Base-by-base conservation (phyloP, 1,284 basidiomycete species). In the Peniophora sp. region DNA sequence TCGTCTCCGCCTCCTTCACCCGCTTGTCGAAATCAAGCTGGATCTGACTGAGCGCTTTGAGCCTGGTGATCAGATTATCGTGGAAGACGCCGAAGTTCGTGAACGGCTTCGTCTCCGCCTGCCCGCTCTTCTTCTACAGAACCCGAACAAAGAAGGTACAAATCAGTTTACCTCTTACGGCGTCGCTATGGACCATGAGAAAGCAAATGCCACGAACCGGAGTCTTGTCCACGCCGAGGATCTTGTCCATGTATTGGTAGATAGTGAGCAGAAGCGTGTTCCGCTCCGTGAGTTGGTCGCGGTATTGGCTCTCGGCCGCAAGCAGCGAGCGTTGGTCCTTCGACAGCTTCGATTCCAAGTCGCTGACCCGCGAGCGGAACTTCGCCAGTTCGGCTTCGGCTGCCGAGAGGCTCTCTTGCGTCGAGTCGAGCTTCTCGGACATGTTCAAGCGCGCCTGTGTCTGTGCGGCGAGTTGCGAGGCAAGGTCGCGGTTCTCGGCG, bases 71-170 rank as follows among this genome's bases (percentile, higher is more conserved):
- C n/a, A 99, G 79, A 57, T 92, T 92, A 66, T 97, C 93, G 58
- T 95, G 92, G 77, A 99, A 98, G 52, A 94, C 85, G 55, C 78
- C 73, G 63, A 98, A 98, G 71, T 97, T 96, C 32, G 89, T 91
- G 64, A 91, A 93, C 0, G 92, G 92, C 61, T 92, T 93, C 2
- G 88, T 88, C 64, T 94, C 90, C 0, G 84, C 82, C 53, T 83
- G 78, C 1, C 76, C 72, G 3, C 78, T 72, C 61, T 85, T 87
- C 67, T 88, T 88, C 84, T 87, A 47, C 10, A 58, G 27, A 44
- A 44, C 49, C 2, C 20, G 24, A 18, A 32, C 14, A 35, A 24
- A 35, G 45, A 24, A 23, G 17, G 2, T 27, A 0, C 6, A 32
- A 6, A 32, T 32, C 27, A 32, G 27, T 12, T 12, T 32, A 12